Conservation (phyloP, 805 yeast species). For the Metschnikowia peoriensis region DNA sequence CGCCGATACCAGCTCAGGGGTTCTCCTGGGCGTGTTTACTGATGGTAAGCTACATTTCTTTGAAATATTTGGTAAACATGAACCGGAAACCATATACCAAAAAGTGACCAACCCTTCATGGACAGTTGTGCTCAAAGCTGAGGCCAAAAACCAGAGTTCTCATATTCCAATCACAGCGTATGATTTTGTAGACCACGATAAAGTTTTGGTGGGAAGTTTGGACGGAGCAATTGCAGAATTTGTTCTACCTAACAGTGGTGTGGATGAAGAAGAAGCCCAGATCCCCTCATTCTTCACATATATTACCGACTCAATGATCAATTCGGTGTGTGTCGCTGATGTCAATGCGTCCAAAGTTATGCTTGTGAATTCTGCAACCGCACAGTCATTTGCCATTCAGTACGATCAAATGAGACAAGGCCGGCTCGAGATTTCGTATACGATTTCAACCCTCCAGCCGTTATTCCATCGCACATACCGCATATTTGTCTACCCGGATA, state of each 20-base stretch:
- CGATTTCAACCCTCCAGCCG: constrained; percentile 28
- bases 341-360: constrained; percentile 23
- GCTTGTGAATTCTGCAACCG: constrained; percentile 32
- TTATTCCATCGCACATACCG: constrained; percentile 28
- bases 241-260: constrained; percentile 31
- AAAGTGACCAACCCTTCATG: constrained; percentile 25
- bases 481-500: constrained; percentile 25
- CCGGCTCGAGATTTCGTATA: constrained; percentile 24
- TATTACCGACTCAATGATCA: constrained; percentile 33
- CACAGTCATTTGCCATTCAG: constrained; percentile 19
- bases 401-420: constrained; percentile 29
- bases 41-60: constrained; percentile 58
- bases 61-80: constrained; percentile 25
- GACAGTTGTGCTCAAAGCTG: constrained; percentile 13
- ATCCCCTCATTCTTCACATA: constrained; percentile 34
- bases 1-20: constrained; percentile 31
- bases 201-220: constrained; percentile 53
- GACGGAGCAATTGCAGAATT: constrained; percentile 64
- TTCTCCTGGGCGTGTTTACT: constrained; percentile 51
- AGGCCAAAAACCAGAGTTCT: constrained; percentile 4
- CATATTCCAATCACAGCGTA: constrained; percentile 41
- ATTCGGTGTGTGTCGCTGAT: constrained; percentile 26
- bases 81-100: constrained; percentile 13
- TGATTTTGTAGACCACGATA: constrained; percentile 44
- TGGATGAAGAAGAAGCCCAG: not conserved